phyloP scores from a whole-genome alignment of 2,329 filamentous ascomycete genomes.

The Ceratocystis variospora region DNA sequence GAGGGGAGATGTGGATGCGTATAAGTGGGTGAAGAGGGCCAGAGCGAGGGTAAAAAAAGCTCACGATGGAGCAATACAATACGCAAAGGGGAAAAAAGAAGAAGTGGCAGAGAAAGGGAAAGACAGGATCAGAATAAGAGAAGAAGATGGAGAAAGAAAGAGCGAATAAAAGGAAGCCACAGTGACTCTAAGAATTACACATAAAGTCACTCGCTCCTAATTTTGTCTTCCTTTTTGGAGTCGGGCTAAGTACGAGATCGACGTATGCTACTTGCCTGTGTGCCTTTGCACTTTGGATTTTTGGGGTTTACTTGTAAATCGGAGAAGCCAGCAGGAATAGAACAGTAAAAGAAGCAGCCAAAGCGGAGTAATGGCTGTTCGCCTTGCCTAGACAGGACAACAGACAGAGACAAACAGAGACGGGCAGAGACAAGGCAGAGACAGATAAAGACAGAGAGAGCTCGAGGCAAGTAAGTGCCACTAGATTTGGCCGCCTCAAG shows the following conservation, averaged over 20 bases:
- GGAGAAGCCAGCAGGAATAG: background rate
- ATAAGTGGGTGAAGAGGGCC: background rate
- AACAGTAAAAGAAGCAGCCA: background rate
- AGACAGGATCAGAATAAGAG: background rate
- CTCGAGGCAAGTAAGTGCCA: background rate
- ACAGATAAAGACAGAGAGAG: background rate
- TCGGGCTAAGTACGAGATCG: slow-evolving; percentile 3
- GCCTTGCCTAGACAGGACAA: background rate
- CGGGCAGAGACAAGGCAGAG: background rate
- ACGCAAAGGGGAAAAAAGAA: background rate
- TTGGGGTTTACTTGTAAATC: background rate
- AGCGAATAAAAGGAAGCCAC: background rate
- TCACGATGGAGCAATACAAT: background rate
- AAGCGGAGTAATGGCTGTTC: too few species aligned
- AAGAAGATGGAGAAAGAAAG: background rate
- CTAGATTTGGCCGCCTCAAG: background rate
- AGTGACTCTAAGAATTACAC: background rate
- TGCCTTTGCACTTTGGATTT: background rate
- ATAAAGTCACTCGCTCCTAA: background rate
- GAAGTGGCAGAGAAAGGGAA: background rate
- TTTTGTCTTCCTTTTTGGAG: background rate
- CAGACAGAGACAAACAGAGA: background rate
- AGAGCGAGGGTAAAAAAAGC: background rate
- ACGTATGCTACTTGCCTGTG: background rate
- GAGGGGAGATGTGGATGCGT: background rate